Conservation (phyloP, 2,329 filamentous ascomycete species). For the Verticillium nubilum region DNA sequence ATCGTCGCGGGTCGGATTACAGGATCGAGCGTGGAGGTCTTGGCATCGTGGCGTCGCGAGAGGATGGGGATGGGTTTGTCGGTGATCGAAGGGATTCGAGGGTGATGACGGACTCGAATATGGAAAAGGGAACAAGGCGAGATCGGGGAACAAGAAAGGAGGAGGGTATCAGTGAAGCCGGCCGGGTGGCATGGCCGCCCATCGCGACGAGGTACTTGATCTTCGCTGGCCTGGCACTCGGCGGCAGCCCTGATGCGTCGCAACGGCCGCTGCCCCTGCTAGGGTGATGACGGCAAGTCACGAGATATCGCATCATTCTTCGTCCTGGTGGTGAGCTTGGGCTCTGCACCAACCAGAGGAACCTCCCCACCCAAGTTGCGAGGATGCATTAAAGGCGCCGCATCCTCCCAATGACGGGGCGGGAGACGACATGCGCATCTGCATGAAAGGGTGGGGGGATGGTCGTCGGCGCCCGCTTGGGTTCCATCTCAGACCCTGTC, state of each 20-base stretch:
- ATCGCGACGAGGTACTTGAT: neutral
- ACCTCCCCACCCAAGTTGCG: neutral
- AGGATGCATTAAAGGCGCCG: neutral
- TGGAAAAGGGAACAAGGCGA: neutral
- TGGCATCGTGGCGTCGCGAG: slow-evolving; percentile 12
- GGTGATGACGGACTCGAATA: neutral
- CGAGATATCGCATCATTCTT: slow-evolving; percentile 57
- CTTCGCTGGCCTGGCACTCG: neutral
- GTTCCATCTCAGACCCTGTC: neutral
- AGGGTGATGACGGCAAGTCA: slow-evolving; percentile 35
- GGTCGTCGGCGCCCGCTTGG: neutral
- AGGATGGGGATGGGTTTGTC: neutral
- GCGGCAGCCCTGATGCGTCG: neutral
- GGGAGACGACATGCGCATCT: neutral
- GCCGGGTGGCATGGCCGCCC: neutral
- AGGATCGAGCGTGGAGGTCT: slow-evolving; percentile 2
- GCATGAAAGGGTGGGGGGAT: neutral
- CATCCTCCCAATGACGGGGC: neutral
- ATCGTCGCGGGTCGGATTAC: slow-evolving; percentile 2
- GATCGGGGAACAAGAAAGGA: neutral
- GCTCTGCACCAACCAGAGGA: neutral
- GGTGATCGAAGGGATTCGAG: neutral
- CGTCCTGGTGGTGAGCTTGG: neutral
- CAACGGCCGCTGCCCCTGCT: slow-evolving; percentile 8
- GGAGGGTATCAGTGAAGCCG: neutral